These are phyloP conservation scores for Boletus rubropictus DNA, from an alignment of 768 basidiomycete species.

Conservation along the genomic window DNA sequence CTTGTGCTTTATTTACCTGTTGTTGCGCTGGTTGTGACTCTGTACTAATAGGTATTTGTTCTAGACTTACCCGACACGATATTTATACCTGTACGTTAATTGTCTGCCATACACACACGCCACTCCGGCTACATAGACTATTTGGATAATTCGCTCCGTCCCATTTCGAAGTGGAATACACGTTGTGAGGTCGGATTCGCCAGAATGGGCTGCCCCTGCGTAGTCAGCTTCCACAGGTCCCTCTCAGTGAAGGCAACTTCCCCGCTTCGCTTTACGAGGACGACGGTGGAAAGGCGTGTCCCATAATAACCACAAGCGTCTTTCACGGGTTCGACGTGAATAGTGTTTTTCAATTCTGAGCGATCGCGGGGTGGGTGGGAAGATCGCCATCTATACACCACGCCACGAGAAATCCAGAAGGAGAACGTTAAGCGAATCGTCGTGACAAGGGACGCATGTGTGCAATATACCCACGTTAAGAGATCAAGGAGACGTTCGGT, in stretches of 20 bases:
- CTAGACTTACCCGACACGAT: constrained; percentile 24
- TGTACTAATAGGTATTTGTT: constrained; percentile 25
- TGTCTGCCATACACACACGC: constrained; percentile 15
- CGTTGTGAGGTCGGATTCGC: constrained; percentile 43
- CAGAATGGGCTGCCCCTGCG: constrained; percentile 35
- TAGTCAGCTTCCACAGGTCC: constrained; percentile 53
- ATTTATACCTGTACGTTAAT: constrained; percentile 28
- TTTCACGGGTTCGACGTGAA: constrained; percentile 53
- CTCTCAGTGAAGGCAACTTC: constrained; percentile 64
- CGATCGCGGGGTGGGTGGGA: constrained; percentile 42
- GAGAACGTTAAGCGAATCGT: constrained; percentile 4
- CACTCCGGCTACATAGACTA: constrained; percentile 17
- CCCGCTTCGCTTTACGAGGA: constrained; percentile 59
- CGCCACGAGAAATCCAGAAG: background rate
- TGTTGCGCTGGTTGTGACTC: constrained; percentile 31
- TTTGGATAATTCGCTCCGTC: constrained; percentile 12
- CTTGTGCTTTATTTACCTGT: constrained; percentile 21
- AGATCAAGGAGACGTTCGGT: constrained; percentile 56
- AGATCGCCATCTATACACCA: constrained; percentile 23
- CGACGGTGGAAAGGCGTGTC: constrained; percentile 67
- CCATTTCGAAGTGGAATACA: constrained; percentile 44
- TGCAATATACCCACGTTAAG: constrained; percentile 53
- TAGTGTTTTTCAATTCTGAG: constrained; percentile 53
- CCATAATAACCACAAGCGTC: constrained; percentile 40
- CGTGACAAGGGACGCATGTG: background rate